phyloP scores from a whole-genome alignment of 495 filamentous ascomycete species.

The Letharia columbiana region DNA sequence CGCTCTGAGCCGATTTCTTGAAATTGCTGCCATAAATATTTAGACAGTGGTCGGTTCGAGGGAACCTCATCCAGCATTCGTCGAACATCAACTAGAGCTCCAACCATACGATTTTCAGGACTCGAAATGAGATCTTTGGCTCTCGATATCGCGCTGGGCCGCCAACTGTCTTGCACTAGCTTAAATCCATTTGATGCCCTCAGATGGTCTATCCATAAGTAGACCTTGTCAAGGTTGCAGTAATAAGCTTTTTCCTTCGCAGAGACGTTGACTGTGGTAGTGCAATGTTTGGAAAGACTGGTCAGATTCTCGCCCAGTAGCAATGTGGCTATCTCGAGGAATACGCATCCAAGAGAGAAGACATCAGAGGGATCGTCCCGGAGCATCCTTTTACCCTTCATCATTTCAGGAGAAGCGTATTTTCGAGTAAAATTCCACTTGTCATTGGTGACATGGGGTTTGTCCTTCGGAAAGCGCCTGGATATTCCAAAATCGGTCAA shows the following conservation, averaged over 20 bases:
- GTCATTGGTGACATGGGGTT: conserved; percentile 2
- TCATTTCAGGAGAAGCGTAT: conserved; percentile 10
- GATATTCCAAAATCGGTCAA: conserved; percentile 41
- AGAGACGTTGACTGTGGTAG: background rate
- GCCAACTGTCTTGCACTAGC: background rate
- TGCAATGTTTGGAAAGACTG: background rate
- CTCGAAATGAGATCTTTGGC: background rate
- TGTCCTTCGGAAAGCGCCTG: conserved; percentile 31
- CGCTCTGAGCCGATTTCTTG: background rate
- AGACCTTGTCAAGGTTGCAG: background rate
- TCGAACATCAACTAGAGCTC: background rate
- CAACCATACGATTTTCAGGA: background rate
- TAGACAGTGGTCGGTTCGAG: background rate
- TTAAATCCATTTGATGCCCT: background rate
- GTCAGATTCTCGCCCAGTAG: background rate
- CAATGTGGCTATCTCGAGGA: conserved; percentile 12
- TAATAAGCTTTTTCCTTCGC: background rate
- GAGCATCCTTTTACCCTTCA: background rate
- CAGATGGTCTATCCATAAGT: conserved; percentile 6
- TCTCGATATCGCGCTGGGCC: background rate
- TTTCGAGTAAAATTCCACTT: conserved; percentile 5
- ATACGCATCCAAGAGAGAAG: conserved; percentile 13
- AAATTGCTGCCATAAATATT: conserved; percentile 3
- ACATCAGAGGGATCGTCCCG: conserved; percentile 13
- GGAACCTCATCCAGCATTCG: conserved; percentile 10